Evolutionary conservation across 1,284 basidiomycete species (phyloP), one percentile per base, ranked within the genome.

Genomic region (Boletus calvinii): DNA sequence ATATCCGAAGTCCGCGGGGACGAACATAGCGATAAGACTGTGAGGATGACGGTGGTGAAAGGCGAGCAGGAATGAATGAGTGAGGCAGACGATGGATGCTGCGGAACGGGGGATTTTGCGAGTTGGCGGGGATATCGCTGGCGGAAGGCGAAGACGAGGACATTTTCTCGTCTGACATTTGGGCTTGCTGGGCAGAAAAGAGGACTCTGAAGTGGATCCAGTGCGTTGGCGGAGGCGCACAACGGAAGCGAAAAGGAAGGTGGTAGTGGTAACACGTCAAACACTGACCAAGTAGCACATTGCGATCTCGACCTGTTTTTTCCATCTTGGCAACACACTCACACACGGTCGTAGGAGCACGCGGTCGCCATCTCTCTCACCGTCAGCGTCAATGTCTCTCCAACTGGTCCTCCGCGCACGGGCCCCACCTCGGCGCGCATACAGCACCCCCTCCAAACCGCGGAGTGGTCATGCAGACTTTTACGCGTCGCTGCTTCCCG

Each of bases 401-500:
- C 36, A 18, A 6, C 40, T 39, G n/a, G 20, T 34, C 56, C 17
- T 54, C n/a, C 53, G 42, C 11, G 18, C 44, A n/a, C n/a, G n/a
- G n/a, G 34, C 46, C n/a, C 43, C 30, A 9, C 45, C 17, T 9
- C 39, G 26, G 15, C 61, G 60, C 35, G 18, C 54, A n/a, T 63
- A 56, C 46, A 50, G 42, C 52, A 36, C 58, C 31, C 13, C 48
- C 3, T 36, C 59, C 24, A 52, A 41, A 17, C 42, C 46, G 24
- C 62, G 68, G 52, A 83, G 79, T 36, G 71, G 74, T 20, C 85
- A 90, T 69, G 79, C 78, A 4, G 73, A 75, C 57, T 83, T 83
- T 74, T 90, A 90, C 66, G 72, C 80, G 36, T 77, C 84, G 54
- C 75, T 84, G 46, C 66, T 86, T 38, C 89, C 89, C 26, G 81